phyloP scores from a whole-genome alignment of 805 yeast species.

The Torulaspora microellipsoides region DNA sequence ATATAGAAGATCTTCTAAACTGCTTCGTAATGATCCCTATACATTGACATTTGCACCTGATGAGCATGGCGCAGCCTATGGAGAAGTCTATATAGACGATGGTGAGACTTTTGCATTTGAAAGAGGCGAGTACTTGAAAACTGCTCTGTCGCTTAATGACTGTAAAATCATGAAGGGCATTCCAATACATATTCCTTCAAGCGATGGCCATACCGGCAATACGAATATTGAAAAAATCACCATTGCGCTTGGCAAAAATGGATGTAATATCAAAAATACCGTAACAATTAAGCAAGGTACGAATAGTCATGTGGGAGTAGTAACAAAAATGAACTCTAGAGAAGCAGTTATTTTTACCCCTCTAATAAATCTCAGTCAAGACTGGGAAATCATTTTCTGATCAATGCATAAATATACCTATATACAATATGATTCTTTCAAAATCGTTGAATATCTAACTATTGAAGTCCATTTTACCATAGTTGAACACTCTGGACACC shows the following conservation, averaged over 20 bases:
- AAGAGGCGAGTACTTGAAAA: conserved; percentile 46
- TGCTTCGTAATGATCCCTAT: conserved; percentile 77
- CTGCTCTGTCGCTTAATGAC: conserved; percentile 38
- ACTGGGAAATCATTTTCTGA: conserved; percentile 45
- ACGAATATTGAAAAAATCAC: conserved; percentile 53
- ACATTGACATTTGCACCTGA: conserved; percentile 62
- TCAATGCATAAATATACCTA: not conserved
- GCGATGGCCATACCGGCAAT: conserved; percentile 27
- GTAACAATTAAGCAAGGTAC: conserved; percentile 37
- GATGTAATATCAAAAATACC: conserved; percentile 4
- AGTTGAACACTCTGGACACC: conserved; percentile 30
- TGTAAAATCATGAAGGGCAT: conserved; percentile 34
- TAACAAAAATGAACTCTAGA: conserved; percentile 14
- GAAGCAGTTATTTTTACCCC: conserved; percentile 46
- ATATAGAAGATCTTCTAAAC: conserved; percentile 70
- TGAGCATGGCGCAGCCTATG: conserved; percentile 46
- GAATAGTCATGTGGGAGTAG: conserved; percentile 35
- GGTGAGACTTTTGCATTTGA: conserved; percentile 64
- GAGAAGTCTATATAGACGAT: conserved; percentile 74
- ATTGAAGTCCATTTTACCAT: conserved; percentile 29
- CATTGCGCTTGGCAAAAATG: conserved; percentile 38
- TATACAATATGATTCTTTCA: conserved; percentile 12
- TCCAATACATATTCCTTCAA: conserved; percentile 24
- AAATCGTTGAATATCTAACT: conserved; percentile 25
- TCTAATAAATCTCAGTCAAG: conserved; percentile 39